These are phyloP conservation scores for Chaetomiaceae sp. DNA, from an alignment of 2,329 filamentous ascomycete genomes.

Conservation along the genomic window DNA sequence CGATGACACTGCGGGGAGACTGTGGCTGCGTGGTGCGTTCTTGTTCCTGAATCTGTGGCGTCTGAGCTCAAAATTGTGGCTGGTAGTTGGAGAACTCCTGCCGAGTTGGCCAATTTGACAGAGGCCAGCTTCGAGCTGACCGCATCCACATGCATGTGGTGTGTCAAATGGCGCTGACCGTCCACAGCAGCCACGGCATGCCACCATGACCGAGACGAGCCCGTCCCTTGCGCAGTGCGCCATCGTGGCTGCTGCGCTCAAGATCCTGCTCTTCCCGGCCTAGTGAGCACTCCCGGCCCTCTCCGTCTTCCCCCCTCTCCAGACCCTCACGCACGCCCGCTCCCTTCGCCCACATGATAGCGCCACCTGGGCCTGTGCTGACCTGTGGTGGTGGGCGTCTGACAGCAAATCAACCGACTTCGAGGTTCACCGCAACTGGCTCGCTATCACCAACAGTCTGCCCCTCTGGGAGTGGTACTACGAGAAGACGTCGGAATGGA, in stretches of 20 bases:
- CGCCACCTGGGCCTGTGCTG: no score
- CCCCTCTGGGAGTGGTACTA: constrained; percentile 89
- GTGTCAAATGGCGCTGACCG: constrained; percentile 1
- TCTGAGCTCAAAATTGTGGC: no score
- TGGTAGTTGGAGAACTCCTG: no score
- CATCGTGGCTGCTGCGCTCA: constrained; percentile 78
- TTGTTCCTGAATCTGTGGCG: no score
- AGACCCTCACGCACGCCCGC: not conserved
- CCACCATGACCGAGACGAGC: constrained; percentile 68
- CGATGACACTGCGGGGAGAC: not conserved
- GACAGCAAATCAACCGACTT: constrained; percentile 95
- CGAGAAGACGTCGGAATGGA: constrained; percentile 98
- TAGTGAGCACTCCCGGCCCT: constrained; percentile 59
- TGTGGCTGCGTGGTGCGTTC: constrained; percentile 9
- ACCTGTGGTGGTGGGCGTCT: constrained; percentile 3
- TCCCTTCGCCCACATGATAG: no score
- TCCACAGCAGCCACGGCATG: constrained; percentile 10
- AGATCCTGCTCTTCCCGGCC: constrained; percentile 85
- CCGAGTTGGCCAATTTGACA: no score
- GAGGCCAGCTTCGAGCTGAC: no score
- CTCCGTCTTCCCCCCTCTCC: not conserved
- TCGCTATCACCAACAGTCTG: constrained; percentile 87
- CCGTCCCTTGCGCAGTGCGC: constrained; percentile 87
- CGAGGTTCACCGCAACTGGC: constrained; percentile 97
- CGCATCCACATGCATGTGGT: not conserved